Base-by-base conservation (phyloP, 257 asterid species). In the Salvia rosmarinus region DNA sequence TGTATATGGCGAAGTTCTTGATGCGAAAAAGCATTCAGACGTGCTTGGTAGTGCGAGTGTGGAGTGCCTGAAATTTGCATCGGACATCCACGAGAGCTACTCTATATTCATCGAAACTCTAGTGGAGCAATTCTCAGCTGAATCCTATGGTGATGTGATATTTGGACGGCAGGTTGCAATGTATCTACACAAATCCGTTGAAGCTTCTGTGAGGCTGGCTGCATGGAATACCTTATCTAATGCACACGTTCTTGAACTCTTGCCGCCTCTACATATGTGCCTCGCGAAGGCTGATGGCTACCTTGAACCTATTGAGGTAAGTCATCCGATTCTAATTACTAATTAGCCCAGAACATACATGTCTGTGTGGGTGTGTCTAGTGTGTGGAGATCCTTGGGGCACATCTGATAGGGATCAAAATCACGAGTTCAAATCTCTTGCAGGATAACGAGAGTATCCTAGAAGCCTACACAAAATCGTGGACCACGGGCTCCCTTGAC, bases 251-350 rank as follows among this genome's bases (percentile, higher is more conserved):
- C 97, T 91, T 44, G 97, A 95, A 74, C 97, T 86, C 78, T 71
- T 91, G 69, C 99, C 99, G 6, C 88, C 89, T 67, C 61, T 88
- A 51, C 82, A 79, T 8, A 66, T 82, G 70, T 95, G 98, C 75
- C 66, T 81, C n/a, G 77, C 79, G 28, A 74, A 78, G 74, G 84
- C 84, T 72, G 87, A 85, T 68, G 91, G 96, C 47, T 91, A 86
- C 83, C 95, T 95, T 58, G 87, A 86, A 83, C 98, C 99, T 50
- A 73, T 85, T 66, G 99, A 95, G 99, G 97, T 91, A 89, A 39
- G 23, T 43, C 3, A 9, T n/a, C 28, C 58, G 40, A 9, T 70
- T 58, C 47, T 19, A n/a, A n/a, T n/a, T n/a, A 40, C 6, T 19
- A n/a, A n/a, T n/a, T n/a, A 54, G 20, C 59, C 30, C 13, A 16